Conservation (phyloP, 2,329 filamentous ascomycete species). For the Aspergillus bombycis region DNA sequence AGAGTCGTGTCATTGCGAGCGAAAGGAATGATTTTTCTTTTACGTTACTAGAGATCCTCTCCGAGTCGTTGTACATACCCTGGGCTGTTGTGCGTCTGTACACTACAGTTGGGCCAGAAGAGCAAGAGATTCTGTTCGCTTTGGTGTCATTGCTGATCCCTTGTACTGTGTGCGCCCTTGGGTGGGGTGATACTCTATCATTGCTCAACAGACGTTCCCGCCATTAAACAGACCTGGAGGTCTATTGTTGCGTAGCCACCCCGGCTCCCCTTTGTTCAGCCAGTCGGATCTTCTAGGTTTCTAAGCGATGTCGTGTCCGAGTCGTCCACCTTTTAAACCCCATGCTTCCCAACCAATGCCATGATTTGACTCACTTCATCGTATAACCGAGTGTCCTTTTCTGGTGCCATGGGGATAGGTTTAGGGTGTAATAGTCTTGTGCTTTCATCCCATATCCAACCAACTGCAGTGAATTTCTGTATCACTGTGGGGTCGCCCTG, state of each 20-base stretch:
- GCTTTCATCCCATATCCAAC: slow-evolving; percentile 44
- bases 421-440: slow-evolving; percentile 39
- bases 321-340: slow-evolving; percentile 22
- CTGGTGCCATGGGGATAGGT: slow-evolving; percentile 24
- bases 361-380: slow-evolving; percentile 38
- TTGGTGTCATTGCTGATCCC: slow-evolving; percentile 26
- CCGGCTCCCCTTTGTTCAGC: neutral
- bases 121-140: slow-evolving; percentile 42
- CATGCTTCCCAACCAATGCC: slow-evolving; percentile 35
- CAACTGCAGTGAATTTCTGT: slow-evolving; percentile 36
- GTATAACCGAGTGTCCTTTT: slow-evolving; percentile 20
- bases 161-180: slow-evolving; percentile 14
- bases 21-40: slow-evolving; percentile 44
- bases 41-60: slow-evolving; percentile 44
- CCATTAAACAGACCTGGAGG: neutral
- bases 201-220: slow-evolving; percentile 9
- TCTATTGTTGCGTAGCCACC: slow-evolving; percentile 5
- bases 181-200: slow-evolving; percentile 15
- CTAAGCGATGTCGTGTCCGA: neutral
- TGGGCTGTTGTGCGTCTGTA: slow-evolving; percentile 44
- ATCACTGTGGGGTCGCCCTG: slow-evolving; percentile 33
- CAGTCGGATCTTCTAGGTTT: slow-evolving; percentile 1
- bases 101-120: slow-evolving; percentile 42
- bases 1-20: slow-evolving; percentile 45
- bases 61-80: slow-evolving; percentile 47